Conservation (phyloP, 2,329 filamentous ascomycete species). For the Clarireedia hainanense region DNA sequence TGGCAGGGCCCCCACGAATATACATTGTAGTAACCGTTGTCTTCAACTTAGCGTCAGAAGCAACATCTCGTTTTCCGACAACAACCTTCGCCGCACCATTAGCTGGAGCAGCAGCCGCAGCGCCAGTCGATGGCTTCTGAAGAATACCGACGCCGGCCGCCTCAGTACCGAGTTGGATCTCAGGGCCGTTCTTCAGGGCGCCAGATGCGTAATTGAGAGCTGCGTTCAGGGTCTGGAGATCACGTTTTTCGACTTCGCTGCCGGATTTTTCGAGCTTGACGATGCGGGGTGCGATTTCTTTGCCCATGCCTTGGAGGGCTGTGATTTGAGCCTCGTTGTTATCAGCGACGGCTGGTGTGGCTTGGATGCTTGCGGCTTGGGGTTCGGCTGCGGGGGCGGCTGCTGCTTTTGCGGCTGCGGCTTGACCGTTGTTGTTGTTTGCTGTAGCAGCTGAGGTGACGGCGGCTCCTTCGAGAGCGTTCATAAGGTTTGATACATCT, state of each 20-base stretch:
- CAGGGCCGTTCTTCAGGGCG: conserved; percentile 38
- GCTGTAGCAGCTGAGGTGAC: neutral
- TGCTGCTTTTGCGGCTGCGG: conserved; percentile 1
- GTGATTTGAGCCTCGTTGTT: conserved; percentile 10
- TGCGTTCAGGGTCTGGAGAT: conserved; percentile 40
- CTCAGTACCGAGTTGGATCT: conserved; percentile 41
- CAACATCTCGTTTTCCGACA: conserved; percentile 8
- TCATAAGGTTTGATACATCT: conserved; percentile 9
- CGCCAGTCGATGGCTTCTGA: neutral
- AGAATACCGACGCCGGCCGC: conserved; percentile 25
- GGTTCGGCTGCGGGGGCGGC: conserved; percentile 2
- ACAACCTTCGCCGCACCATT: neutral
- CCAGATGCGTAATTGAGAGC: conserved; percentile 40
- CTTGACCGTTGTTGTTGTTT: neutral
- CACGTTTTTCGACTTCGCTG: conserved; percentile 31
- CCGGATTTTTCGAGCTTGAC: conserved; percentile 1
- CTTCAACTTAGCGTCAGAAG: conserved; percentile 16
- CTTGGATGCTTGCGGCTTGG: conserved; percentile 9
- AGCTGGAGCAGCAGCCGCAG: neutral
- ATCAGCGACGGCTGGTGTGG: conserved; percentile 7
- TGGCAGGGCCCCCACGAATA: conserved; percentile 21
- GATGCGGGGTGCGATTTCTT: conserved; percentile 9
- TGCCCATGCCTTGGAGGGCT: conserved; percentile 8
- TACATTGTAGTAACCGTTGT: conserved; percentile 28
- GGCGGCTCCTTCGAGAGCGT: conserved; percentile 2